A percentile compares a stretch with the other conserved stretches of the same genome.
phyloP scores from a whole-genome alignment of 2,329 filamentous ascomycete genomes.

The Fusarium devonianum region DNA sequence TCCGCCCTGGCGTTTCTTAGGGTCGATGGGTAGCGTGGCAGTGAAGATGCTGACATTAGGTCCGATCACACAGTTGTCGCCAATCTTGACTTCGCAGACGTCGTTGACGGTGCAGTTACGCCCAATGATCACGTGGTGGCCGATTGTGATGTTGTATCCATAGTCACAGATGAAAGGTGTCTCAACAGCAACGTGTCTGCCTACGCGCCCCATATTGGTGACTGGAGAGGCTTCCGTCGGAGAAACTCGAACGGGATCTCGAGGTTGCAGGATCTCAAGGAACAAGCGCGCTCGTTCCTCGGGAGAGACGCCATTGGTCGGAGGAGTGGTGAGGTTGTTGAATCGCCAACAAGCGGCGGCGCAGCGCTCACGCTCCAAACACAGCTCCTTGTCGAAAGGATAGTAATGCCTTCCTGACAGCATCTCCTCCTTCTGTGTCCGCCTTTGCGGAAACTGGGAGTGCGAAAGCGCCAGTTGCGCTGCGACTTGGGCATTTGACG shows the following conservation, averaged over 20 bases:
- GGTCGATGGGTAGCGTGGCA: conserved; percentile 74
- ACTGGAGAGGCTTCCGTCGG: conserved; percentile 60
- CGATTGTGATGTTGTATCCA: conserved; percentile 92
- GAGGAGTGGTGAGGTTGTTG: conserved; percentile 79
- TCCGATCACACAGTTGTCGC: conserved; percentile 77
- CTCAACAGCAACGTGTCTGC: conserved; percentile 80
- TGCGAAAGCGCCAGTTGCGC: conserved; percentile 67
- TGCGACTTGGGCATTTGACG: conserved; percentile 60
- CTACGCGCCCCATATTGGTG: conserved; percentile 68
- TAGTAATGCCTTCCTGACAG: conserved; percentile 79
- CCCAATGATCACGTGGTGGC: conserved; percentile 83
- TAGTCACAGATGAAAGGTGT: conserved; percentile 93
- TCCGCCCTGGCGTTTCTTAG: conserved; percentile 75
- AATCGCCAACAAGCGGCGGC: conserved; percentile 82
- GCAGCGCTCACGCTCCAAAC: conserved; percentile 85
- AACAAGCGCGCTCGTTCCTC: conserved; percentile 75
- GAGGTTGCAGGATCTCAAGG: conserved; percentile 73
- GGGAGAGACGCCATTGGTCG: conserved; percentile 72
- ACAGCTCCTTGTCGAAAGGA: conserved; percentile 78
- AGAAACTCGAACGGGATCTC: conserved; percentile 63
- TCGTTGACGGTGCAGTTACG: conserved; percentile 87
- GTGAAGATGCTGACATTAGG: conserved; percentile 89
- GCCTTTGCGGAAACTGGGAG: conserved; percentile 55
- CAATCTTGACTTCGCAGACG: conserved; percentile 82
- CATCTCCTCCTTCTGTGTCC: conserved; percentile 91